Base-by-base conservation (phyloP, 331 rosid species). In the Pyrus hybrid region DNA sequence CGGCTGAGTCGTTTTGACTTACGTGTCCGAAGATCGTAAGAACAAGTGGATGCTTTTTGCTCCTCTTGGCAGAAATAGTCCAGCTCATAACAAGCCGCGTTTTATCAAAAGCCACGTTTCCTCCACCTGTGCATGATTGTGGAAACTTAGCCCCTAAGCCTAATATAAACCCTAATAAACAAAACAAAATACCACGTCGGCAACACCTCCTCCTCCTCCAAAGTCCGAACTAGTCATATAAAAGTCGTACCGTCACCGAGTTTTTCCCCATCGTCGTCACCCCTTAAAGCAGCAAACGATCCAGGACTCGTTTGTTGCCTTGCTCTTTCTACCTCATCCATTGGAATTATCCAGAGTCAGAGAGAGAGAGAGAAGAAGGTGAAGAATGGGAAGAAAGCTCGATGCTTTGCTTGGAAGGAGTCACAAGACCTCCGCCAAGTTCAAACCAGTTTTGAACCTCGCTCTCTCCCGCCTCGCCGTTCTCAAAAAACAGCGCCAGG, bases 391-490 rank as follows among this genome's bases (percentile, higher is more conserved):
- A 61, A 90, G 85, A 83, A 91, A 87, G 80, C 82, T 91, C 8
- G 86, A 90, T 72, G 91, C 97, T 65, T 63, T 91, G 68, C 72
- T 91, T 14, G 88, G 97, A 22, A 90, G 93, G 81, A 81, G 68
- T 80, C 81, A 83, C 83, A 90, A 85, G 83, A 60, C 80, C 82
- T 51, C 87, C 74, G 26, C 86, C 13, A 93, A 90, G 81, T 81
- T 91, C 68, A 93, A 73, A 54, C 84, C 95, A 43, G 60, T 71
- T 8, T 56, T 88, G 10, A 80, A 17, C 77, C 87, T 93, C 7
- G 93, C 98, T 47, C 70, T 88, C 71, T 89, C 98, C 33, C 97
- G 98, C 77, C 86, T 91, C 2, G 82, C 86, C 17, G 83, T 93
- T 10, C 86, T 93, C 58, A 85, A 85, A 37, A 88, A 85, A 83